Conservation (phyloP, 2,329 filamentous ascomycete species). For the Anthostomella pinea region DNA sequence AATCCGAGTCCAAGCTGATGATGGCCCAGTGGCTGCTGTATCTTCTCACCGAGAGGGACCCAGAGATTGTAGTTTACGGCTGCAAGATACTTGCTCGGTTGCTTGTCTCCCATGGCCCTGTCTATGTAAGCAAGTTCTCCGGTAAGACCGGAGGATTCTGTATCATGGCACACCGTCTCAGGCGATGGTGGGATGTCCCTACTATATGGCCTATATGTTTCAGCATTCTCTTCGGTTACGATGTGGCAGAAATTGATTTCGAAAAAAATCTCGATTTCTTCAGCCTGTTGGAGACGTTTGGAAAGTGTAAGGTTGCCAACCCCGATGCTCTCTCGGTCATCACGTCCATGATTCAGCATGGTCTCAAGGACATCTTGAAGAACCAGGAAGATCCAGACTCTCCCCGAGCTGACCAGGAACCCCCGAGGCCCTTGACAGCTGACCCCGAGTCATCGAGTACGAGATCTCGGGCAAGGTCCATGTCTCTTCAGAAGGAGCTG, state of each 20-base stretch:
- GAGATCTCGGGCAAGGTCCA: slow-evolving; percentile 55
- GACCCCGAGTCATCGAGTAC: slow-evolving; percentile 22
- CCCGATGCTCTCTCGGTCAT: slow-evolving; percentile 79
- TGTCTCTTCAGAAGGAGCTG: slow-evolving; percentile 63
- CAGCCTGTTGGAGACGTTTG: slow-evolving; percentile 72
- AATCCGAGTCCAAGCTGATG: slow-evolving; percentile 31
- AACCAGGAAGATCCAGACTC: slow-evolving; percentile 60
- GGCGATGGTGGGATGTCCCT: slow-evolving; percentile 84
- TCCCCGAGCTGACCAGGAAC: slow-evolving; percentile 34
- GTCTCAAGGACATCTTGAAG: slow-evolving; percentile 67
- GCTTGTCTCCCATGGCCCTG: slow-evolving; percentile 75
- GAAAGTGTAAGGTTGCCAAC: slow-evolving; percentile 64
- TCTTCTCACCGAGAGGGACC: slow-evolving; percentile 80
- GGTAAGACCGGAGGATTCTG: slow-evolving; percentile 81
- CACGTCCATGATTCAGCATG: slow-evolving; percentile 82
- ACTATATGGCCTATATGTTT: slow-evolving; percentile 86
- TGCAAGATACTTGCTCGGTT: slow-evolving; percentile 81
- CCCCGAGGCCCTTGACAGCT: slow-evolving; percentile 18
- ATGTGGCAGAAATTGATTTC: slow-evolving; percentile 72
- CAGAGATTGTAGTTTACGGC: slow-evolving; percentile 76
- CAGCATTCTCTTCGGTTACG: slow-evolving; percentile 80
- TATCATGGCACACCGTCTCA: slow-evolving; percentile 78
- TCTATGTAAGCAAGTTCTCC: slow-evolving; percentile 82
- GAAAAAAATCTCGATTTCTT: slow-evolving; percentile 71
- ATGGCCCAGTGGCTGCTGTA: slow-evolving; percentile 78